Base-by-base conservation (phyloP, 2,329 filamentous ascomycete genomes). In the Trichoderma simmonsii region DNA sequence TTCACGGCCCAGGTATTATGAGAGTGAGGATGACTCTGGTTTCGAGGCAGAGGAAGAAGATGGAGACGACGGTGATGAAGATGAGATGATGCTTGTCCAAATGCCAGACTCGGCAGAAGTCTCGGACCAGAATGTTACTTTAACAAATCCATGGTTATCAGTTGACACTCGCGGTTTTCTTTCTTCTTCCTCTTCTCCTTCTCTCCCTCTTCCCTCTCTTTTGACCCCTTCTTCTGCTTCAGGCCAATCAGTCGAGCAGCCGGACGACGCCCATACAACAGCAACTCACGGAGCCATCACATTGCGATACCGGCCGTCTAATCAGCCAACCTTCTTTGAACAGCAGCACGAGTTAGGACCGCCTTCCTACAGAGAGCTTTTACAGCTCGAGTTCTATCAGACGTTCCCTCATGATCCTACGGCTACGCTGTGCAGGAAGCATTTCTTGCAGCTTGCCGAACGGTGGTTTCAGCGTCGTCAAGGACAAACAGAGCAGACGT, bases 341-440 rank as follows among this genome's bases (percentile, higher is more conserved):
- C 26, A 32, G 12, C 14, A 57, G 4, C 34, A 43, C 9, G 28
- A 8, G 8, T 21, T n/a, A 4, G 14, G 39, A 8, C 24, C 62
- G 15, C 72, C 36, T 48, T n/a, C 28, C 4, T 48, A 43, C 24
- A 24, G 9, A 1, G 72, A 73, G 12, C 57, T 73, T 32, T 12
- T 24, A 12, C 43, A 15, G 12, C 72, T 73, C 18, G 72, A 72
- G 24, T 63, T 73, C 21, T 73, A 60, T 24, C 69, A 71, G 36
- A 69, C 60, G 3, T 69, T 71, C 4, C 70, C 72, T n/a, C 72
- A 73, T 12, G 64, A 61, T n/a, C 26, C 48, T 1, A 30, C 66
- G 12, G 57, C 72, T 14, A 73, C 70, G 28, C 61, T 70, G 12
- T 73, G 65, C 32, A 34, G 15, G 7, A 1, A 18, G 1, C 64